Percentiles rank a stretch among this genome's conserved stretches.
phyloP scores from a whole-genome alignment of 768 basidiomycete species.

The Leucocoprinus leucothites region DNA sequence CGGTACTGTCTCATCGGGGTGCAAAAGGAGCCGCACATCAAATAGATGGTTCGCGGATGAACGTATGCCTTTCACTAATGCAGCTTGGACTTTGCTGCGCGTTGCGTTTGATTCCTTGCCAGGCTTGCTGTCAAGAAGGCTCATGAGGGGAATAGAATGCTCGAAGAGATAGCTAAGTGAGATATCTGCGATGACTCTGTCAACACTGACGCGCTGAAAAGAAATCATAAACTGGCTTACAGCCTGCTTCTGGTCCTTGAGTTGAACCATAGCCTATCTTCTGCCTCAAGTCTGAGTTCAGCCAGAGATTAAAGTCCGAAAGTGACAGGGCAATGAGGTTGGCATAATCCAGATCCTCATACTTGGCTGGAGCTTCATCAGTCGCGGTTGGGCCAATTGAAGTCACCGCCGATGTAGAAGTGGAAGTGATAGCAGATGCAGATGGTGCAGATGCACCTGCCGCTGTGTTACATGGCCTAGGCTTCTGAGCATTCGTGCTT shows the following conservation, averaged over 20 bases:
- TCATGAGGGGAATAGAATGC: conserved; percentile 32
- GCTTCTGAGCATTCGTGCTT: conserved; percentile 11
- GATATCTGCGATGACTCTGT: conserved; percentile 42
- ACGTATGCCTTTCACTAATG: conserved; percentile 60
- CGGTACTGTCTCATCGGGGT: conserved; percentile 22
- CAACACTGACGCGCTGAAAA: conserved; percentile 19
- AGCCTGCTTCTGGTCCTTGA: not conserved
- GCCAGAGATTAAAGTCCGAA: conserved; percentile 72
- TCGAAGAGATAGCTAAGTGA: conserved; percentile 53
- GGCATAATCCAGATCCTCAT: conserved; percentile 37
- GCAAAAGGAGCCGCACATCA: conserved; percentile 59
- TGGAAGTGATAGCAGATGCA: conserved; percentile 7
- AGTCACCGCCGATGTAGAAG: not conserved
- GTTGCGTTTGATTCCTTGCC: not conserved
- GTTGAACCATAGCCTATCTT: conserved; percentile 34
- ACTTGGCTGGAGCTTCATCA: conserved; percentile 5
- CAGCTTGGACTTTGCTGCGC: conserved; percentile 30
- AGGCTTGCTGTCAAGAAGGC: conserved; percentile 20
- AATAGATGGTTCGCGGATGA: conserved; percentile 39
- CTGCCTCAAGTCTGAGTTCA: conserved; percentile 49
- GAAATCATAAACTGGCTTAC: conserved; percentile 42
- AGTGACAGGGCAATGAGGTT: conserved; percentile 55
- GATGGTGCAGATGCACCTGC: not conserved
- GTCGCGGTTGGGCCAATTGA: not conserved
- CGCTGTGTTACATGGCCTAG: not conserved